Base-by-base conservation (phyloP, 2,329 filamentous ascomycete species). In the Stenocarpella maydis region DNA sequence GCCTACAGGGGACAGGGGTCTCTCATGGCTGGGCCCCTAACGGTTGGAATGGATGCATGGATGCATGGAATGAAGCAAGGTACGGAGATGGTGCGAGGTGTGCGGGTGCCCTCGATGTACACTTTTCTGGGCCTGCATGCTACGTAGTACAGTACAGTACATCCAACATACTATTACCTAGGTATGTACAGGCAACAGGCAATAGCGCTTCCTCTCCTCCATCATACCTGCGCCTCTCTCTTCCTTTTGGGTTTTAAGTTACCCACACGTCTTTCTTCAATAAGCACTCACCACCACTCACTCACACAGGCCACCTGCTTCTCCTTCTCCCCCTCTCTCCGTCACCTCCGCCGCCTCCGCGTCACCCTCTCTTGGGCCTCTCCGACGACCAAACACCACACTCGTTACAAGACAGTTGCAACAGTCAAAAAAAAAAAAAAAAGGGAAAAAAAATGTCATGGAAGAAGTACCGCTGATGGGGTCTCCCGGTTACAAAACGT, bases 351-450 rank as follows among this genome's bases (percentile, higher is more conserved):
- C 28, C 45, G 31, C 26, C 19, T 43, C 26, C 15, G 21, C n/a
- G 10, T 24, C 28, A 37, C 64, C 39, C 15, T 47, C 39, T 24
- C 49, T 45, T 15, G 55, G 26, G 26, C 34, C 39, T 31, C 64
- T 12, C 21, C 50, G 39, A 66, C 47, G 26, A 21, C 37, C 54
- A 49, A 54, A 54, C 49, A 53, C 34, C 50, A 66, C 64, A 26
- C 64, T 66, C 64, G 49, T 66, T 66, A 61, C 31, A 31, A 31
- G 41, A 34, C 19, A 31, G 41, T 47, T 47, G 26, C 26, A 49
- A 21, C 45, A 39, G 10, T 24, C 34, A 7, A 41, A 45, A 47
- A 15, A 39, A 9, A 5, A 4, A 4, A 4, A 34, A 34, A 47
- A 47, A 17, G 34, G 14, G 14, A 47, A 17, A 47, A n/a, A n/a